These are phyloP conservation scores for Acacia acuminata DNA, from an alignment of 306 rosid genomes.

Conservation along the genomic window DNA sequence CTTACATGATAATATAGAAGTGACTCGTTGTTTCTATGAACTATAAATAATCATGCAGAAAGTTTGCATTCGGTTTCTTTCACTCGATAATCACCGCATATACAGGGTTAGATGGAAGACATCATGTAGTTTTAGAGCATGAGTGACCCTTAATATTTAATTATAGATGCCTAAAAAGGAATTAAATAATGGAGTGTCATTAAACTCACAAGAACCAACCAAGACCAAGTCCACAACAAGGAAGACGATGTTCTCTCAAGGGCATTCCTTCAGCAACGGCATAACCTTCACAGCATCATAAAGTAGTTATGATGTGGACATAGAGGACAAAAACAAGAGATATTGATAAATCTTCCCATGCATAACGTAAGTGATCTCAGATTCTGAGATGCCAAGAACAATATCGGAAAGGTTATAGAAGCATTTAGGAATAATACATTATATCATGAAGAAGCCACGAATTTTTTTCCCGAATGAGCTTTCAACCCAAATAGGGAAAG, in stretches of 20 bases:
- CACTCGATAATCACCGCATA: background rate
- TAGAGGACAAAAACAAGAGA: slow-evolving; percentile 2
- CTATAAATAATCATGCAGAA: background rate
- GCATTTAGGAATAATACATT: background rate
- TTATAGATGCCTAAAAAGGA: background rate
- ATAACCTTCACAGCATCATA: slow-evolving; percentile 52
- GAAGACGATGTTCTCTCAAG: slow-evolving; percentile 55
- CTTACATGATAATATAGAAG: background rate
- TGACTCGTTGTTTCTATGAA: background rate
- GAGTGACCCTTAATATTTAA: background rate
- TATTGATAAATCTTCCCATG: background rate
- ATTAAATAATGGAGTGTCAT: background rate
- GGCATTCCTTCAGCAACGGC: slow-evolving; percentile 62
- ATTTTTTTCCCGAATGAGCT: background rate
- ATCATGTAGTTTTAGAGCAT: background rate
- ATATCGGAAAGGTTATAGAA: background rate
- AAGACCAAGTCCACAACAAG: slow-evolving; percentile 75
- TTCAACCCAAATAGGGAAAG: background rate
- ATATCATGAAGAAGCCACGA: background rate
- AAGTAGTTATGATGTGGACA: background rate
- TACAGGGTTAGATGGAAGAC: background rate
- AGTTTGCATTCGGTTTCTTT: background rate
- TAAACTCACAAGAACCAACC: slow-evolving; percentile 85
- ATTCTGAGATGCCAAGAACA: background rate
- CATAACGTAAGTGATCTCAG: background rate